Percentiles rank a stretch among this genome's conserved stretches.
phyloP scores from a whole-genome alignment of 768 basidiomycete genomes.

The Mycena polygramma region DNA sequence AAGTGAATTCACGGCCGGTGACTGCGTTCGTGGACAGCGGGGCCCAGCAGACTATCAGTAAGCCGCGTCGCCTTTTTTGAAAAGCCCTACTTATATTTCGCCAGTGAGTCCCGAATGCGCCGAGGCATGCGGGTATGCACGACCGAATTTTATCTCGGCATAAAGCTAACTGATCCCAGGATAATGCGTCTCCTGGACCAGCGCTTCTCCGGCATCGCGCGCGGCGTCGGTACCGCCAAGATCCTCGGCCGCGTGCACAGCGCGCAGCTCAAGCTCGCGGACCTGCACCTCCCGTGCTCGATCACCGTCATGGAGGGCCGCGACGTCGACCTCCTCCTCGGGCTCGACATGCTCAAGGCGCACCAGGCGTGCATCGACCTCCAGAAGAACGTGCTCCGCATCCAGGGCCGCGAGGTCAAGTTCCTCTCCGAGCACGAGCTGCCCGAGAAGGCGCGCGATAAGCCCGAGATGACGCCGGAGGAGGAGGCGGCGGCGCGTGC shows the following conservation, averaged over 20 bases:
- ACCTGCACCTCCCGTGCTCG: slow-evolving; percentile 88
- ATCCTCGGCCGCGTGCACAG: slow-evolving; percentile 96
- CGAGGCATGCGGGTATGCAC: slow-evolving; percentile 76
- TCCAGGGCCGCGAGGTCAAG: slow-evolving; percentile 88
- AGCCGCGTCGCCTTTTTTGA: slow-evolving; percentile 45
- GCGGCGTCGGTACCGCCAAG: slow-evolving; percentile 94
- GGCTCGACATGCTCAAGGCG: slow-evolving; percentile 99
- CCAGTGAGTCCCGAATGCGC: slow-evolving; percentile 95
- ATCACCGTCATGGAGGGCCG: slow-evolving; percentile 97
- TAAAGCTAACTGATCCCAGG: slow-evolving; percentile 56
- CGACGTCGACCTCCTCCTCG: slow-evolving; percentile 95
- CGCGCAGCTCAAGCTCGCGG: slow-evolving; percentile 90
- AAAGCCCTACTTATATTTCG: neutral
- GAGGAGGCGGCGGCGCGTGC: slow-evolving; percentile 18
- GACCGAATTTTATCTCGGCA: neutral
- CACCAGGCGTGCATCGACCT: slow-evolving; percentile 98
- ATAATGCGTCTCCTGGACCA: slow-evolving; percentile 95
- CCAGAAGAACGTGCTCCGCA: slow-evolving; percentile 89
- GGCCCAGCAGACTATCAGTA: slow-evolving; percentile 97
- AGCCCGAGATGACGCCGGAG: slow-evolving; percentile 34
- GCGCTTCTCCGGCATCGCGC: slow-evolving; percentile 89
- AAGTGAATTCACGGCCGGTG: slow-evolving; percentile 91
- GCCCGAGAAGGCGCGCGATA: slow-evolving; percentile 78
- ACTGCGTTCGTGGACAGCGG: slow-evolving; percentile 99
- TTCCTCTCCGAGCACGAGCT: slow-evolving; percentile 97